phyloP scores from a whole-genome alignment of 78 protist species.

The Dictyostelium brefeldianum region DNA sequence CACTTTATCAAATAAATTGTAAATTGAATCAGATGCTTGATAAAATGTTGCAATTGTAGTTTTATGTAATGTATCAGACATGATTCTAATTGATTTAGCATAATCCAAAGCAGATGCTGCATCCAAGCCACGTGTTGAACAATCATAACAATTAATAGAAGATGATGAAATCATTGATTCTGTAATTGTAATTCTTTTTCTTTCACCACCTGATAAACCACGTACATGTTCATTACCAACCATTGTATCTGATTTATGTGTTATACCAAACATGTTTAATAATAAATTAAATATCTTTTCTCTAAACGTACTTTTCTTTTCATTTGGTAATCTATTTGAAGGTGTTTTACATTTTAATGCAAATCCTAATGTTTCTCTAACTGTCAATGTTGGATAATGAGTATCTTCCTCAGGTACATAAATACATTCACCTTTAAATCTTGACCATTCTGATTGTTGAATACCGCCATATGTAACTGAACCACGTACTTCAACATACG shows the following conservation, averaged over 20 bases:
- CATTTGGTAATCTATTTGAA: conserved; percentile 15
- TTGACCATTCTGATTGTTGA: conserved; percentile 38
- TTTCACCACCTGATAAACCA: too few relatives aligned
- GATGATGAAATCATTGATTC: too few relatives aligned
- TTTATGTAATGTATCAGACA: conserved; percentile 71
- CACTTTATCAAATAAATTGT: conserved; percentile 47
- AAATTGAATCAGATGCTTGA: conserved; percentile 75
- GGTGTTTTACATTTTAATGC: conserved; percentile 65
- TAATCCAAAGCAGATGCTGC: conserved; percentile 83
- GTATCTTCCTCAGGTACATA: conserved; percentile 79
- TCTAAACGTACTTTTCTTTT: conserved; percentile 38
- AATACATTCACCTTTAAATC: conserved; percentile 60
- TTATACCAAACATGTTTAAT: conserved; percentile 48
- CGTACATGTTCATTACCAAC: too few relatives aligned
- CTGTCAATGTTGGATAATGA: conserved; percentile 70
- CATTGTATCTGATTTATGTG: conserved; percentile 42
- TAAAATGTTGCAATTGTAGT: conserved; percentile 78
- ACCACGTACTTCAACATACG: conserved; percentile 56
- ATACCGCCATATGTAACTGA: conserved; percentile 58
- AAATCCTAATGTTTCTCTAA: conserved; percentile 50
- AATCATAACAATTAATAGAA: too few relatives aligned
- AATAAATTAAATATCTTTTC: conserved; percentile 21
- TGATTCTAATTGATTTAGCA: conserved; percentile 80
- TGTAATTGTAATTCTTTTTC: too few relatives aligned
- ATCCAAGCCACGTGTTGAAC: background rate